Base-by-base conservation (phyloP, 805 yeast species). In the Maudiozyma saulgeensis region DNA sequence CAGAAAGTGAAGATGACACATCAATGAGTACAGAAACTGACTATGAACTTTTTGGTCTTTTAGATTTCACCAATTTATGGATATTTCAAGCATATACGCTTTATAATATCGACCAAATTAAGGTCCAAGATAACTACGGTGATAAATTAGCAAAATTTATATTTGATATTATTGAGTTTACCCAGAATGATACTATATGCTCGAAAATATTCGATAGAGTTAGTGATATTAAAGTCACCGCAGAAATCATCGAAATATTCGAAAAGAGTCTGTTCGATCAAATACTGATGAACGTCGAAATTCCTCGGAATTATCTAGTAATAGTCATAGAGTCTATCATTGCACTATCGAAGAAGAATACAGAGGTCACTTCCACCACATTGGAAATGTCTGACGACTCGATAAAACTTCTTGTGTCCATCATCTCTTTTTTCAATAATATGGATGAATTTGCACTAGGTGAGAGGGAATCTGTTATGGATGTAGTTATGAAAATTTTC, bases 31-130 rank as follows among this genome's bases (percentile, higher is more conserved):
- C 44, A 4, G 41, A 48, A n/a, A 38, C 15, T 3, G 18, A 16
- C 15, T n/a, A 15, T 7, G 38, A 35, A n/a, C 37, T 53, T 21
- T 61, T 53, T 44, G 41, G 47, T 9, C 49, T 47, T 25, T 53
- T 63, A 42, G 63, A 64, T 47, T 66, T 66, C 47, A 53, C 64
- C 8, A 66, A 63, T 47, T 40, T 62, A 21, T 62, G 68, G 68
- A 49, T 63, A 8, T 63, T 63, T 45, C 66, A 64, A 46, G 57
- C 58, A 1, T 56, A 52, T 38, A 59, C 67, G 2, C 51, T 53
- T 21, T 60, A 49, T 41, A 53, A 49, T 37, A 40, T 56, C 31
- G 49, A 53, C 12, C 38, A 46, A 16, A 38, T 56, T 13, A 26
- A 38, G n/a, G 19, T 31, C 21, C 41, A 32, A 23, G 43, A 41